Evolutionary conservation across 2,329 filamentous ascomycete species (phyloP), one percentile per base, ranked within the genome.

Genomic region (Ophiocordyceps unilateralis): DNA sequence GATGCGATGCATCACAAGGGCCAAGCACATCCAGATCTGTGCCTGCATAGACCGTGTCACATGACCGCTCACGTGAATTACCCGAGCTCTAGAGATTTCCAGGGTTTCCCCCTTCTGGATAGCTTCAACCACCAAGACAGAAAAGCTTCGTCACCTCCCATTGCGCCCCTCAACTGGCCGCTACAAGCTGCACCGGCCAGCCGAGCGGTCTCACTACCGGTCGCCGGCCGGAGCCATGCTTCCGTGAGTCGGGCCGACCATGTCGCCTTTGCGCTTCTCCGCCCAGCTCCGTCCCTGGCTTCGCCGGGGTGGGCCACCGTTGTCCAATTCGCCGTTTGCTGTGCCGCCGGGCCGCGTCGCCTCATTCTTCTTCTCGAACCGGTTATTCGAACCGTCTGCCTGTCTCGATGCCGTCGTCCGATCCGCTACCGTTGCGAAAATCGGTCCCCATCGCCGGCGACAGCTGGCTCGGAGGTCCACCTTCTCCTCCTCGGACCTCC

Each of bases 391-490:
- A n/a, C 51, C 58, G 38, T 61, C 60, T 8, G 52, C 49, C 44
- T 63, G 59, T 41, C 58, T 63, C 44, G 58, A 62, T 43, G 55
- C 53, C 14, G 43, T 63, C 42, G 43, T 62, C 30, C 39, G 21
- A 47, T 48, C 43, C 41, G 41, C 51, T 28, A 24, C 51, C 43
- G 39, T 50, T 11, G 42, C 54, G 1, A 46, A 53, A 3, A 30
- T 61, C 9, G 53, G 59, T 24, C 59, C 60, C 22, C 61, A 63
- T 45, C 55, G 61, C 22, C 54, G 57, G 40, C 47, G 61, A 36
- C 32, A 36, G 39, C 59, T 60, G 23, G 59, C 59, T 20, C 49
- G 51, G 15, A 57, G 55, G 41, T 17, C 14, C n/a, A 39, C 43
- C 22, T 42, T 46, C 7, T 48, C 36, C 0, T 40, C 46, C 9